phyloP scores from a whole-genome alignment of 805 yeast species.

The Cyberlindnera japonica region DNA sequence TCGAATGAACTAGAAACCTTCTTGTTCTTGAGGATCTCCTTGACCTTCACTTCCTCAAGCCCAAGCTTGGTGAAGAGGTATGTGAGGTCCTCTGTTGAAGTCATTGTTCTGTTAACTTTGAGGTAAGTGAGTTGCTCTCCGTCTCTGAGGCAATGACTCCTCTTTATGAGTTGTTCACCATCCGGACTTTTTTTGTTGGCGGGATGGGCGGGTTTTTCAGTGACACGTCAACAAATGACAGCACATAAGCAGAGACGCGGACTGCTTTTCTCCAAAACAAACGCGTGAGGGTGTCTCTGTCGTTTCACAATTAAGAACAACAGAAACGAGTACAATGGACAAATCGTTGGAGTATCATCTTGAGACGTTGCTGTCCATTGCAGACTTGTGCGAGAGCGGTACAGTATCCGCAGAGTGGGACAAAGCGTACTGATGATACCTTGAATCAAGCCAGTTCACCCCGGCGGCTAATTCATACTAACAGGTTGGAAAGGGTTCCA shows the following conservation, averaged over 20 bases:
- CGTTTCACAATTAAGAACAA: not conserved
- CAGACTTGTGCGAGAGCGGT: constrained; percentile 2
- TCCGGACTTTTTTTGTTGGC: not conserved
- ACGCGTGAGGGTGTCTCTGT: constrained; percentile 1
- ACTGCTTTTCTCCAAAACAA: constrained; percentile 1
- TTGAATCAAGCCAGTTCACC: not conserved
- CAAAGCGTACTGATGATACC: constrained; percentile 5
- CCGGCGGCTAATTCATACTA: constrained; percentile 14
- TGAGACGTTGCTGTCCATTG: constrained; percentile 7
- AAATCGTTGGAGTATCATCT: constrained; percentile 9
- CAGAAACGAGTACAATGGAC: constrained; percentile 6
- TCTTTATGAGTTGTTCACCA: not conserved
- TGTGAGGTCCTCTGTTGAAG: constrained; percentile 34
- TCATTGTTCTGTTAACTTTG: constrained; percentile 8
- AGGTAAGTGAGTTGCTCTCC: not conserved
- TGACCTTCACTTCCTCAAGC: constrained; percentile 66
- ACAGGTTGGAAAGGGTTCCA: constrained; percentile 6
- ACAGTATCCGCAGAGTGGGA: constrained; percentile 1
- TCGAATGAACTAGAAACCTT: constrained; percentile 73
- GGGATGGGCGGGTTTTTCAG: not conserved
- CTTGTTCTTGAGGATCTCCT: constrained; percentile 80
- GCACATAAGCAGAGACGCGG: not conserved
- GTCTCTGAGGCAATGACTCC: not conserved
- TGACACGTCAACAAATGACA: constrained; percentile 1
- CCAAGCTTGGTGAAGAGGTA: constrained; percentile 45